Percentiles rank a stretch among this genome's conserved stretches.
Conservation (phyloP, 2,329 filamentous ascomycete species). For the Clarireedia homoeocarpa region DNA sequence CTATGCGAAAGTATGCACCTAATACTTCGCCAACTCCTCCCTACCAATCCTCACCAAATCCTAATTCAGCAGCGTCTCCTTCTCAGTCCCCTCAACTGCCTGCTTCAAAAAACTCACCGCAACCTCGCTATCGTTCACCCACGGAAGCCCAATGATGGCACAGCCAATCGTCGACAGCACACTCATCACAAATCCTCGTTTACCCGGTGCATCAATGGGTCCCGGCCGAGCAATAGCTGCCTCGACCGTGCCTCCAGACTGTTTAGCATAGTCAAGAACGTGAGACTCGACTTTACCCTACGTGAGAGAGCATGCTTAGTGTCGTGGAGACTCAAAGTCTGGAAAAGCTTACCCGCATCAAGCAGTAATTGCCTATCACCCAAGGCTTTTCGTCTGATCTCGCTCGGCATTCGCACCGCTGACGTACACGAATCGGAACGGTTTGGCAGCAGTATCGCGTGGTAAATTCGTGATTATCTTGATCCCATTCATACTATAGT, state of each 20-base stretch:
- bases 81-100: not conserved
- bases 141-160: slow-evolving; percentile 27
- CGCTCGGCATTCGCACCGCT: slow-evolving; percentile 38
- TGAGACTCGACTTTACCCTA: slow-evolving; percentile 40
- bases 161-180: not conserved
- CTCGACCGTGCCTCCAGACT: slow-evolving; percentile 33
- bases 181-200: too few species aligned
- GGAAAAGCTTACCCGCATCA: slow-evolving; percentile 38
- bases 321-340: not conserved
- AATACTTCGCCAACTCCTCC: not conserved
- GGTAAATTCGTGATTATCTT: slow-evolving; percentile 27
- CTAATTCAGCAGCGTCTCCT: not conserved
- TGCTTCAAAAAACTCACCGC: slow-evolving; percentile 38
- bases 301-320: not conserved
- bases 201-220: slow-evolving; percentile 31
- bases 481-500: slow-evolving; percentile 30
- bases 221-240: slow-evolving; percentile 36
- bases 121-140: slow-evolving; percentile 32
- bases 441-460: slow-evolving; percentile 22
- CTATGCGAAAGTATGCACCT: not conserved
- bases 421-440: slow-evolving; percentile 42
- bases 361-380: slow-evolving; percentile 33
- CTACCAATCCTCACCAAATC: not conserved
- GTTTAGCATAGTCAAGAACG: slow-evolving; percentile 35
- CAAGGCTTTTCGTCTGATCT: slow-evolving; percentile 37